These are phyloP conservation scores for Gyromitra esculenta DNA, from an alignment of 2,329 filamentous ascomycete genomes.

Conservation along the genomic window DNA sequence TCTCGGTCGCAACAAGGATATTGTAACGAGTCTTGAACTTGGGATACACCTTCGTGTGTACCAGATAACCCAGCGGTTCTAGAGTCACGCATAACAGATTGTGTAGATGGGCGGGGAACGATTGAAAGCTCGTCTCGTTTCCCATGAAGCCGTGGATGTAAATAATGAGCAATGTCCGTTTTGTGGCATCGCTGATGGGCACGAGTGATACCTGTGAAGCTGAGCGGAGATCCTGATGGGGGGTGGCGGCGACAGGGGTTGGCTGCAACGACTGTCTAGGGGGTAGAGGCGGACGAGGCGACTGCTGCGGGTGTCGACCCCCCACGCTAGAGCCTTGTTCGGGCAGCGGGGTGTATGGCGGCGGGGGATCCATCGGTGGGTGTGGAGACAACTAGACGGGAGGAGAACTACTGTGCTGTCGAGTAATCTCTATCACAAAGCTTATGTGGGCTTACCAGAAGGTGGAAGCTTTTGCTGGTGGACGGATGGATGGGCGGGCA, in stretches of 20 bases:
- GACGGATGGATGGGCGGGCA: background rate
- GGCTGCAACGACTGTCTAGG: background rate
- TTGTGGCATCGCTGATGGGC: conserved; percentile 3
- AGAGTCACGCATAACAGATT: conserved; percentile 74
- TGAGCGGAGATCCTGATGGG: conserved; percentile 15
- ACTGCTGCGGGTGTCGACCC: conserved; percentile 2
- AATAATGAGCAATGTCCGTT: conserved; percentile 71
- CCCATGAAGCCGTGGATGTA: conserved; percentile 94
- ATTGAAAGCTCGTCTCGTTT: conserved; percentile 84
- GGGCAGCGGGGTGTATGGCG: conserved; percentile 30
- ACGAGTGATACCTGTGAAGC: conserved; percentile 39
- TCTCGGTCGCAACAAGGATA: conserved; percentile 78
- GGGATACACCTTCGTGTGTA: conserved; percentile 88
- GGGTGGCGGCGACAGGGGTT: background rate
- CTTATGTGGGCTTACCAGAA: background rate
- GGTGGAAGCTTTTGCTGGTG: too few species aligned
- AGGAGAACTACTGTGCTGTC: background rate
- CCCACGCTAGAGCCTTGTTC: background rate
- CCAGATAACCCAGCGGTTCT: conserved; percentile 58
- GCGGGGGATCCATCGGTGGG: conserved; percentile 23
- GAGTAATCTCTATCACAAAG: background rate
- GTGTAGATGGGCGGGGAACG: conserved; percentile 88
- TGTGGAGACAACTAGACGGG: background rate
- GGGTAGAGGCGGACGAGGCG: background rate
- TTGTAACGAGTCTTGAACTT: conserved; percentile 79